Evolutionary conservation across 805 yeast species (phyloP), one percentile per base, ranked within the genome.

Genomic region (Kazachstania bromeliacearum): DNA sequence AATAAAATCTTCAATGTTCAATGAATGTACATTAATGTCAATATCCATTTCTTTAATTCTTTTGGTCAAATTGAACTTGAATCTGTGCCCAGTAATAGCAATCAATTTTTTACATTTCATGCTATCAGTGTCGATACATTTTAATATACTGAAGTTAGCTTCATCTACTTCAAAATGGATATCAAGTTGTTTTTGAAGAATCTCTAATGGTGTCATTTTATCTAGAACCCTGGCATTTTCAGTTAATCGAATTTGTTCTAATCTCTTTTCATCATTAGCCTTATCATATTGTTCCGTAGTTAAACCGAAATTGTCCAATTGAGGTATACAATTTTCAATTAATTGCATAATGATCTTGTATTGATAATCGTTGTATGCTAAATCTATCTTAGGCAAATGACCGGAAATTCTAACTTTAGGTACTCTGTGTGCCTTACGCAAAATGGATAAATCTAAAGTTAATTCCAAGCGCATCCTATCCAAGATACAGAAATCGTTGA

Each of bases 331-430:
- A 7, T 66, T 71, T 34, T 80, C 81, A 23, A 89, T 63, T 30
- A 89, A 62, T 39, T 77, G 75, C 89, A 92, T 79, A 50, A 92
- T 64, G 1, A 85, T 75, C 56, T 85, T 83, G 61, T 94, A 94
- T 55, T 94, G 96, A 49, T 77, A 81, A 54, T 92, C 97, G 47
- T 84, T 84, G 50, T 92, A 55, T 21, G 82, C 71, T 4, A 92
- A 76, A 21, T 69, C 68, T 42, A 94, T 68, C 22, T 63, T 63
- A 0, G 96, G 94, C 10, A 92, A 70, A 40, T 76, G 75, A 10
- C 92, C 96, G 21, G 84, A 75, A 2, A 88, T 66, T 51, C 73
- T 77, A 43, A 85, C 65, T 44, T 72, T 73, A 0, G 97, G 79
- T 29, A 92, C 64, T 43, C 77, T 77, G 21, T 72, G 64, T 3